A percentile compares a stretch with the other conserved stretches of the same genome.
Evolutionary conservation across 495 filamentous ascomycete genomes (phyloP).

Genomic region (Penicillium cosmopolitanum): DNA sequence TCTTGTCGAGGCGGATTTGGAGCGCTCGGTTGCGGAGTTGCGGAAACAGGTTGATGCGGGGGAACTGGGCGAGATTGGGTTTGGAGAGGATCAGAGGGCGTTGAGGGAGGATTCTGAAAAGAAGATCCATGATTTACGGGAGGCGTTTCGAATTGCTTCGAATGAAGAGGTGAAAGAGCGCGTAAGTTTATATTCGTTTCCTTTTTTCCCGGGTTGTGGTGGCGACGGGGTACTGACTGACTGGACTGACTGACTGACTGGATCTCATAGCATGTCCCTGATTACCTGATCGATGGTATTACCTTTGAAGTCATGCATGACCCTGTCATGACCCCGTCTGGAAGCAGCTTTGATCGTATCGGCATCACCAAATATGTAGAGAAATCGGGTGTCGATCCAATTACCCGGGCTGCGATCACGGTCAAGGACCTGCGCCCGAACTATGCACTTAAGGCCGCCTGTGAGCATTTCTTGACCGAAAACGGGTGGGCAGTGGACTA

Average conservation of each 20-base stretch:
- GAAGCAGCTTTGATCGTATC: constrained; percentile 85
- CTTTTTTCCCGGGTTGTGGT: neutral
- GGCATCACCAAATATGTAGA: constrained; percentile 87
- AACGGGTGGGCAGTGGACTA: constrained; percentile 97
- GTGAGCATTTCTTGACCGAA: constrained; percentile 77
- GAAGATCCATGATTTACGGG: constrained; percentile 52
- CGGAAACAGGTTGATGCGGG: constrained; percentile 44
- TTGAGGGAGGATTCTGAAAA: constrained; percentile 53
- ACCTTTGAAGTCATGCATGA: constrained; percentile 93
- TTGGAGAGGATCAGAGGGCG: constrained; percentile 41
- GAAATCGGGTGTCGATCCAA: constrained; percentile 73
- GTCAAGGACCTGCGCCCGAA: constrained; percentile 81
- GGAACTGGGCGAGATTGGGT: constrained; percentile 53
- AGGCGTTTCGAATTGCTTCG: constrained; percentile 52
- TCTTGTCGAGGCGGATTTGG: constrained; percentile 55
- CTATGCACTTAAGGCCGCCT: constrained; percentile 79
- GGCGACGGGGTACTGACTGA: constrained; percentile 2
- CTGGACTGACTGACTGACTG: constrained; percentile 19
- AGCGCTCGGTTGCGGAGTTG: constrained; percentile 55
- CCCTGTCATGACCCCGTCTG: constrained; percentile 84
- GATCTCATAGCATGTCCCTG: constrained; percentile 66
- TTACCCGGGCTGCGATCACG: constrained; percentile 75
- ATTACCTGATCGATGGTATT: constrained; percentile 87
- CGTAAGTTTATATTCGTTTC: constrained; percentile 35
- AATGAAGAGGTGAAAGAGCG: constrained; percentile 64